Percentiles rank a stretch among this genome's conserved stretches.
These are phyloP conservation scores for Candida morakotiae DNA, from an alignment of 805 yeast genomes.

Conservation along the genomic window DNA sequence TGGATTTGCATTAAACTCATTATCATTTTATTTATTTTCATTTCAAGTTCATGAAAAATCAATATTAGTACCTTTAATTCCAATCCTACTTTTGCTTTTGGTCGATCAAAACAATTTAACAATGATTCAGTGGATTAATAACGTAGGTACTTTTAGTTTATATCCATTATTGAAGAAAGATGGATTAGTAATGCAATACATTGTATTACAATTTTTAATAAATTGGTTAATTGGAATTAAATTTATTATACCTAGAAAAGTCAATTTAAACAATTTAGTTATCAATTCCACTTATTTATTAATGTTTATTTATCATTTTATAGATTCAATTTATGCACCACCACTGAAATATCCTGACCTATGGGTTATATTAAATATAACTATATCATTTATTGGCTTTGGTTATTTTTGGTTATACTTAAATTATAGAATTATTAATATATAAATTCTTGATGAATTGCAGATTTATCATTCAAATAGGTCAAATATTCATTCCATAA, in stretches of 20 bases:
- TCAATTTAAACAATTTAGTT: conserved; percentile 13
- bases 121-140: conserved; percentile 82
- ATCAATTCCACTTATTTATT: conserved; percentile 36
- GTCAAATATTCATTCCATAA: conserved; percentile 51
- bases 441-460: conserved; percentile 8
- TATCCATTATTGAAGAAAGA: conserved; percentile 85
- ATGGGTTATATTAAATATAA: conserved; percentile 75
- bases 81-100: conserved; percentile 65
- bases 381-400: conserved; percentile 74
- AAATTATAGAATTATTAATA: conserved; percentile 26
- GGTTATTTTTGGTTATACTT: conserved; percentile 79
- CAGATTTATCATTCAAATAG: conserved; percentile 27
- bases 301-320: conserved; percentile 46
- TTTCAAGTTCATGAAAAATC: conserved; percentile 97
- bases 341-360: conserved; percentile 73
- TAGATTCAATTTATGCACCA: conserved; percentile 50
- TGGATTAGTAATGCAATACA: conserved; percentile 67
- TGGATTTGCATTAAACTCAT: conserved; percentile 77
- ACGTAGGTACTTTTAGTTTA: conserved; percentile 78
- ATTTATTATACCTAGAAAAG: conserved; percentile 16
- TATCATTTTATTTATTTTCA: conserved; percentile 86
- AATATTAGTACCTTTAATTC: conserved; percentile 81
- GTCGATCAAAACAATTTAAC: conserved; percentile 58
- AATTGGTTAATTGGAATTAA: conserved; percentile 29
- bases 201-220: conserved; percentile 54